Conservation (phyloP, 192 early-diverging fungal genomes). For the Ambispora gerdemannii region DNA sequence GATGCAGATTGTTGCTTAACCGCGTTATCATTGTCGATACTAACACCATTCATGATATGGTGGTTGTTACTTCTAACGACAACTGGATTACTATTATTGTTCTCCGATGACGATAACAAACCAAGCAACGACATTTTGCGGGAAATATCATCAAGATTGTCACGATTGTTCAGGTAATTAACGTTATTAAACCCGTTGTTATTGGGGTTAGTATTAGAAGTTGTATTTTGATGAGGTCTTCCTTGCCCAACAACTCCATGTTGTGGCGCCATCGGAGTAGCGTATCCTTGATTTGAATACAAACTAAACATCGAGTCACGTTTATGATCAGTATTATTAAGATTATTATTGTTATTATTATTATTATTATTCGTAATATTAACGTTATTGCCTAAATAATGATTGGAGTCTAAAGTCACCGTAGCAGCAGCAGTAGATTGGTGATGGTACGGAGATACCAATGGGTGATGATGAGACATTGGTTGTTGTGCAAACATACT, state of each 20-base stretch:
- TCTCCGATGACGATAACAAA: conserved; percentile 1
- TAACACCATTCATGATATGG: not conserved
- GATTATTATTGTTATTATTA: not conserved
- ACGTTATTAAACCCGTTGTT: not conserved
- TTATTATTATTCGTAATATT: too few relatives aligned
- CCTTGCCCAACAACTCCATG: conserved; percentile 18
- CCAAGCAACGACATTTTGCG: conserved; percentile 23
- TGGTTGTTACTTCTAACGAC: not conserved
- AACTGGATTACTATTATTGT: not conserved
- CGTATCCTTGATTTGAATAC: conserved; percentile 8
- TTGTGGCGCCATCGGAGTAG: not conserved
- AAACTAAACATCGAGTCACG: not conserved
- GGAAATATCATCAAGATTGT: conserved; percentile 4
- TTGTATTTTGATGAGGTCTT: too few relatives aligned
- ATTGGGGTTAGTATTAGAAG: too few relatives aligned
- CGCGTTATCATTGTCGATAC: not conserved
- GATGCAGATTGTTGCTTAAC: not conserved
- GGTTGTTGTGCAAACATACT: not conserved
- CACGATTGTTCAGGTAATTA: not conserved
- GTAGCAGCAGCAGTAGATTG: not conserved
- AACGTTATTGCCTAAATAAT: not conserved
- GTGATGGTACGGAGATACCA: not conserved
- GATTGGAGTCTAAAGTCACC: not conserved
- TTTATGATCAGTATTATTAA: not conserved
- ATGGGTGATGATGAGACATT: not conserved